A percentile compares a stretch with the other conserved stretches of the same genome.
These are phyloP conservation scores for Colletotrichum simmondsii DNA, from an alignment of 2,329 filamentous ascomycete species.

Conservation along the genomic window DNA sequence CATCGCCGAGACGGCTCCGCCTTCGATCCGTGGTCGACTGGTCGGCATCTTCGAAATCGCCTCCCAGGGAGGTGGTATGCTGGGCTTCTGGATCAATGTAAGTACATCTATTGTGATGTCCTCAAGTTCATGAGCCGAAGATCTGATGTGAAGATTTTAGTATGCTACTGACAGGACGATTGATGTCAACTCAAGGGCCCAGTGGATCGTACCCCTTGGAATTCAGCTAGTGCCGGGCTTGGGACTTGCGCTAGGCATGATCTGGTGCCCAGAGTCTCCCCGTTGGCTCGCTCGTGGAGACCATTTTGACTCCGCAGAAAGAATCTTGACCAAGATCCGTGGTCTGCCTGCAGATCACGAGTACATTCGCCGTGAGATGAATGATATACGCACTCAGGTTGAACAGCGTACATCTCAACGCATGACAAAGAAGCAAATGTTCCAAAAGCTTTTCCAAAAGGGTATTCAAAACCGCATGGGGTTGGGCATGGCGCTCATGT, in stretches of 20 bases:
- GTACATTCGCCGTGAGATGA: conserved; percentile 56
- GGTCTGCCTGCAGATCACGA: conserved; percentile 31
- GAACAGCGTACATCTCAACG: conserved; percentile 52
- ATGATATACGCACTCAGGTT: conserved; percentile 68
- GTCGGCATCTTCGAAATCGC: conserved; percentile 64
- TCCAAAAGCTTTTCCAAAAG: conserved; percentile 48
- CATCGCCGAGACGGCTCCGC: conserved; percentile 55
- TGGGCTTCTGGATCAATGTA: conserved; percentile 55
- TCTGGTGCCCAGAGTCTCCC: conserved; percentile 52
- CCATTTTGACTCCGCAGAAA: conserved; percentile 50
- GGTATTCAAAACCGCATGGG: conserved; percentile 55
- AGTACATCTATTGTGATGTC: background rate
- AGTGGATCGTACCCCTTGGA: conserved; percentile 55
- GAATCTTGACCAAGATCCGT: conserved; percentile 50
- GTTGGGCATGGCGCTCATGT: conserved; percentile 64
- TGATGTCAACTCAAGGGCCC: conserved; percentile 30
- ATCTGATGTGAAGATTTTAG: background rate
- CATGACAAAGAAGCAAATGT: conserved; percentile 41
- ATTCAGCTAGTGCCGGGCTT: conserved; percentile 53
- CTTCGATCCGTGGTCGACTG: conserved; percentile 61
- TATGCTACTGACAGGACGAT: conserved; percentile 37
- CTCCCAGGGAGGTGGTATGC: conserved; percentile 56
- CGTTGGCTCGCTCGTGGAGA: conserved; percentile 48
- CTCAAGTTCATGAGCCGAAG: accelerated
- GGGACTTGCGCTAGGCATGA: conserved; percentile 46